These are phyloP conservation scores for Ophiobolus disseminans DNA, from an alignment of 2,329 filamentous ascomycete genomes.

Conservation along the genomic window DNA sequence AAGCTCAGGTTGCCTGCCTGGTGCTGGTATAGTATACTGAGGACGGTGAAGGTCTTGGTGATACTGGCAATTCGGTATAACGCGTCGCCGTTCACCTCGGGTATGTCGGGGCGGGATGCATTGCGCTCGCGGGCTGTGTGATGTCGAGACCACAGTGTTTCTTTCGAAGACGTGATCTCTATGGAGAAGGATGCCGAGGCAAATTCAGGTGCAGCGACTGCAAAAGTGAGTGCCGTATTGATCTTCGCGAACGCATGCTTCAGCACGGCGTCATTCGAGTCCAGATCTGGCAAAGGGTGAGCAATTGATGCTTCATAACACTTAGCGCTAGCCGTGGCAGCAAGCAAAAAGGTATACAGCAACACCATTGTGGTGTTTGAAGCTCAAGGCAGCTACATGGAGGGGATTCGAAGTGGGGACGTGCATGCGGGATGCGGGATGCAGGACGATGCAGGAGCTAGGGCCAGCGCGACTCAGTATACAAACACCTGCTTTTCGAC, in stretches of 20 bases:
- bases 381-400: constrained; percentile 10
- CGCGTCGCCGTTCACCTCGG: constrained; percentile 47
- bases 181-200: constrained; percentile 50
- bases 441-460: no score
- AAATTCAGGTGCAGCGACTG: constrained; percentile 39
- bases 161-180: constrained; percentile 49
- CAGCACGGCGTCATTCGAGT: constrained; percentile 34
- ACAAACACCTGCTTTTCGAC: no score
- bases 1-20: constrained; percentile 43
- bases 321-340: constrained; percentile 21
- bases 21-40: constrained; percentile 43
- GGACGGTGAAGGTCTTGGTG: constrained; percentile 45
- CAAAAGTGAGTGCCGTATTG: constrained; percentile 26
- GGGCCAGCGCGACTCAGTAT: no score
- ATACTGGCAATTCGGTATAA: constrained; percentile 52
- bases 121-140: constrained; percentile 50
- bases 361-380: constrained; percentile 21
- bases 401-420: background rate
- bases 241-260: constrained; percentile 42
- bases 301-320: constrained; percentile 50
- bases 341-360: constrained; percentile 12
- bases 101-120: constrained; percentile 45
- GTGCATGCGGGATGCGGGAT: background rate
- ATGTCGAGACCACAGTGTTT: constrained; percentile 49
- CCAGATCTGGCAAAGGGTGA: constrained; percentile 47